phyloP scores from a whole-genome alignment of 2,329 filamentous ascomycete species.

The Alternaria ethzedia region DNA sequence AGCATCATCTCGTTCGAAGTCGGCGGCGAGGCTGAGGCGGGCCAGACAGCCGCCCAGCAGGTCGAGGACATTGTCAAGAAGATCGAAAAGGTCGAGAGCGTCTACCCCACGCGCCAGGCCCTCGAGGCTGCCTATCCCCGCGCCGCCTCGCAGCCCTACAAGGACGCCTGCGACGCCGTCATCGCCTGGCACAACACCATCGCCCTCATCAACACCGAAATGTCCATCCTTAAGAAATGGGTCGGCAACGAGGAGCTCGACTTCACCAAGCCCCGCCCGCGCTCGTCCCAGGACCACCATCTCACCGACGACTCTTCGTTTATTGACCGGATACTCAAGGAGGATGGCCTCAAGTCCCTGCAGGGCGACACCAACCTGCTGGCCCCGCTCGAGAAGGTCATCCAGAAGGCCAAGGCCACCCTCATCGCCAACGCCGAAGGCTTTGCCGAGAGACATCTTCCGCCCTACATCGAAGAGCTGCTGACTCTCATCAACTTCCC shows the following conservation, averaged over 20 bases:
- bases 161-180: conserved; percentile 84
- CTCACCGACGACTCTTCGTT: conserved; percentile 91
- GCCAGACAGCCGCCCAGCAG: conserved; percentile 85
- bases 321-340: conserved; percentile 91
- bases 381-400: conserved; percentile 80
- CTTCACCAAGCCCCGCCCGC: conserved; percentile 77
- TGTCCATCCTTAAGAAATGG: conserved; percentile 91
- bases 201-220: conserved; percentile 91
- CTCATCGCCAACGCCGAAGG: conserved; percentile 84
- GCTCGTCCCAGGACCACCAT: conserved; percentile 72
- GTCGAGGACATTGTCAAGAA: conserved; percentile 88
- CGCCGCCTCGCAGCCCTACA: conserved; percentile 77
- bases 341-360: conserved; percentile 90
- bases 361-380: conserved; percentile 88
- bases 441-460: conserved; percentile 88
- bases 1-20: conserved; percentile 93
- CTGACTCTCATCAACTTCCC: conserved; percentile 97
- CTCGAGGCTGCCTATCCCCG: conserved; percentile 77
- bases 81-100: conserved; percentile 84
- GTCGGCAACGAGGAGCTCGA: conserved; percentile 95
- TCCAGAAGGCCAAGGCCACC: conserved; percentile 91
- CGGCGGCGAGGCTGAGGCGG: conserved; percentile 88
- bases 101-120: conserved; percentile 81
- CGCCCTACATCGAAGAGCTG: conserved; percentile 95
- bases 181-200: conserved; percentile 98